Base-by-base conservation (phyloP, 345 rosid species). In the Camelina sativa region DNA sequence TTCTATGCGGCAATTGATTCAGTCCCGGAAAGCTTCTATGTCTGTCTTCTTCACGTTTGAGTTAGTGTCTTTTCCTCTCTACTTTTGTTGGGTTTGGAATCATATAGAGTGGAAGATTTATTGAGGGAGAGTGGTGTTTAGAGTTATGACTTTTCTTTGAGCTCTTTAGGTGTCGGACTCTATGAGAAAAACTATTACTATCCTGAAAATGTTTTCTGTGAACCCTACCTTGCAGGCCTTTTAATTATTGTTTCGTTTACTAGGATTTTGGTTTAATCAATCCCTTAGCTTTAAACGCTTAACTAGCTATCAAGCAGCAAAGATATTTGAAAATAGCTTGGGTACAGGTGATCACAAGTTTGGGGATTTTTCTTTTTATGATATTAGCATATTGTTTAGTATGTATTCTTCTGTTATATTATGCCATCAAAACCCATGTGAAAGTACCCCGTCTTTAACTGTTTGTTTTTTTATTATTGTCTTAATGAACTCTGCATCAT, bases 1-100 rank as follows among this genome's bases (percentile, higher is more conserved):
- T 67, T 86, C 89, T 3, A 32, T 90, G 32, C 84, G 83, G 78
- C 87, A 78, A 64, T 76, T 87, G 78, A 41, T 92, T 65, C 87
- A 80, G 69, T 86, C 96, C 0, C 83, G 80, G 11, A 89, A 90
- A 65, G 96, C 93, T 65, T 95, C 99, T 0, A 96, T 92, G 59
- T 87, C 99, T 34, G 88, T 95, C 64, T 90, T 95, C 88, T 92
- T 95, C 79, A 83, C 99, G 1, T 95, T 95, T 65, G 99, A 95
- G 97, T 95, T 84, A 89, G 97, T 80, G 16, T 37, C 66, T 41
- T 38, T 12, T 16, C 19, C 61, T 68, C 50, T 12, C 11, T 55
- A 4, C 30, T 28, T 28, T 28, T 28, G 30, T 28, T 28, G 1
- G 30, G 30, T 28, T 28, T 28, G 44, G 63, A 25, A 28, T 30